These are phyloP conservation scores for Phytophthora ramorum DNA, from an alignment of 352 stramenopile genomes.

Conservation along the genomic window DNA sequence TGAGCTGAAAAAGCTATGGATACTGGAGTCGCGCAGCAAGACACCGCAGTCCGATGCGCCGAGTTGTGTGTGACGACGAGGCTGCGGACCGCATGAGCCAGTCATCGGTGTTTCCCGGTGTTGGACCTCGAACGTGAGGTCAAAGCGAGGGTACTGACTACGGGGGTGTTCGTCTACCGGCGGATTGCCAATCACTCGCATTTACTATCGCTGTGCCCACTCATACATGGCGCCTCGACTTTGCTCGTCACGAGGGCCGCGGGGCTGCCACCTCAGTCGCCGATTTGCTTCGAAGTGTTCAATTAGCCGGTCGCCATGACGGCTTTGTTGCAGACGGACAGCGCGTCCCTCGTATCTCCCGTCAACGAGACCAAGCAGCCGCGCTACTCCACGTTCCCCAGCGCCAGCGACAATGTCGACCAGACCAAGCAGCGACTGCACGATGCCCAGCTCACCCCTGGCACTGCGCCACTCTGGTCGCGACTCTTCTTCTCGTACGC, in stretches of 20 bases:
- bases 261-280: slow-evolving; percentile 5
- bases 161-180: too few relatives aligned
- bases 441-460: background rate
- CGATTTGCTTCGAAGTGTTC: slow-evolving; percentile 8
- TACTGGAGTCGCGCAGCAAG: too few relatives aligned
- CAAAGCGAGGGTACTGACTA: too few relatives aligned
- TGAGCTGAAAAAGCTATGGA: too few relatives aligned
- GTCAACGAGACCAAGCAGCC: slow-evolving; percentile 8
- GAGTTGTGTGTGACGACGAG: background rate
- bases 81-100: slow-evolving; percentile 1
- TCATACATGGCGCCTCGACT: background rate
- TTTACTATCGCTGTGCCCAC: background rate
- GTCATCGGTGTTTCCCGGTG: slow-evolving; percentile 1
- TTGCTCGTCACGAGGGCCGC: background rate
- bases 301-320: slow-evolving; percentile 2
- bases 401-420: slow-evolving; percentile 4
- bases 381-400: slow-evolving; percentile 30
- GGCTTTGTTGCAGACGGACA: background rate
- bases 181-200: slow-evolving; percentile 5
- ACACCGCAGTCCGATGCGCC: too few relatives aligned
- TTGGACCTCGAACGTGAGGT: background rate
- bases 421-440: slow-evolving; percentile 7
- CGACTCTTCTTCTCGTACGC: slow-evolving; percentile 56
- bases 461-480: slow-evolving; percentile 26
- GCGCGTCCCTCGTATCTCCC: slow-evolving; percentile 11